phyloP scores from a whole-genome alignment of 208 protist species.

The Trypanosoma cruzi region DNA sequence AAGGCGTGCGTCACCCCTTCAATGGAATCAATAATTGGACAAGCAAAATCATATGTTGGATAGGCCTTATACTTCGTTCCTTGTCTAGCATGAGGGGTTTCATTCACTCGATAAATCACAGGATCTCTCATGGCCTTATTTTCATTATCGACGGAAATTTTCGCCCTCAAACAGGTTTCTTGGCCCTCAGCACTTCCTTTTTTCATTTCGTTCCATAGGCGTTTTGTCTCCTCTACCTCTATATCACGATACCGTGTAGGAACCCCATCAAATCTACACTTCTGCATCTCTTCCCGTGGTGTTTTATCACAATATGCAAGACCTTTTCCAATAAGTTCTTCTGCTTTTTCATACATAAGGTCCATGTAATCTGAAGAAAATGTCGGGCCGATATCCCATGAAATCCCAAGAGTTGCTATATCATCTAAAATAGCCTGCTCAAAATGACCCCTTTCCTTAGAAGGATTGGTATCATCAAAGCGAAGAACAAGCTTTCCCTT shows the following conservation, averaged over 20 bases:
- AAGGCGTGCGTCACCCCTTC: slow-evolving; percentile 99
- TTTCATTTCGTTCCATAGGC: slow-evolving; percentile 96
- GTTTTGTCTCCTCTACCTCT: slow-evolving; percentile 95
- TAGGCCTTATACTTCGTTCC: slow-evolving; percentile 95
- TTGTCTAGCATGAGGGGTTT: slow-evolving; percentile 92
- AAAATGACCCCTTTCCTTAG: slow-evolving; percentile 97
- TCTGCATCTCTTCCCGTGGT: slow-evolving; percentile 93
- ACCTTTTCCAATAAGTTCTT: slow-evolving; percentile 91
- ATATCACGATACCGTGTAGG: slow-evolving; percentile 90
- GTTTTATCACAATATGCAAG: slow-evolving; percentile 98
- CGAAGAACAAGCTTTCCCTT: slow-evolving; percentile 98
- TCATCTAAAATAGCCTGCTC: slow-evolving; percentile 97
- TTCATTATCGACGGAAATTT: slow-evolving; percentile 95
- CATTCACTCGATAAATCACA: slow-evolving; percentile 96
- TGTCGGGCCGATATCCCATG: slow-evolving; percentile 82
- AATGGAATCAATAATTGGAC: slow-evolving; percentile 98
- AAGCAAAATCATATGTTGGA: slow-evolving; percentile 99
- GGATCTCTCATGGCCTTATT: slow-evolving; percentile 98
- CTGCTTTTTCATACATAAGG: slow-evolving; percentile 90
- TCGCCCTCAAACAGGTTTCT: slow-evolving; percentile 95
- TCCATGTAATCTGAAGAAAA: slow-evolving; percentile 98
- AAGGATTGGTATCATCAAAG: slow-evolving; percentile 99
- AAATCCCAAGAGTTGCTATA: slow-evolving; percentile 92
- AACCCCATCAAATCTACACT: slow-evolving; percentile 91
- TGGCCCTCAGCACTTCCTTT: slow-evolving; percentile 83